Conservation (phyloP, 1,139 yeast species). For the Geotrichum candidum region DNA sequence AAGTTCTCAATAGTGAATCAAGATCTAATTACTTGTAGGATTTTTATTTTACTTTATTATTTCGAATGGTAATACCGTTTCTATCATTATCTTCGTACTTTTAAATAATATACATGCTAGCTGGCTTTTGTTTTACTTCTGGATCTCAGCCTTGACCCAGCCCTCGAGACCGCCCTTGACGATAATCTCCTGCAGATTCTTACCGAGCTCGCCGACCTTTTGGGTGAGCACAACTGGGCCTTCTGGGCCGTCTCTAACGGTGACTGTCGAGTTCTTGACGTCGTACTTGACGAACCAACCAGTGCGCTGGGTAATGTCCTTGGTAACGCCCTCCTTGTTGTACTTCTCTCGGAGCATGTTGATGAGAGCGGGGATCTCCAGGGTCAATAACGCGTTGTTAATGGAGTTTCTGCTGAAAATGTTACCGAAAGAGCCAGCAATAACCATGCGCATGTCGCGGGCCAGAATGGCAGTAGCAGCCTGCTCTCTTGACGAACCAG, state of each 20-base stretch:
- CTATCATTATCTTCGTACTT: not conserved
- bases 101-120: not conserved
- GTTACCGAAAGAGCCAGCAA: conserved; percentile 96
- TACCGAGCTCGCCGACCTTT: conserved; percentile 92
- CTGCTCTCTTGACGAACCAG: conserved; percentile 98
- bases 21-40: not conserved
- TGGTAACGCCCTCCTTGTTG: conserved; percentile 39
- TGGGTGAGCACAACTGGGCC: conserved; percentile 63
- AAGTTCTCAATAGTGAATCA: not conserved
- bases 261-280: conserved; percentile 74
- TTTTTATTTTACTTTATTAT: not conserved
- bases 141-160: conserved; percentile 67
- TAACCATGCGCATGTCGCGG: conserved; percentile 84
- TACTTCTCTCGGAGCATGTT: conserved; percentile 67
- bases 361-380: conserved; percentile 86
- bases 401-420: conserved; percentile 92
- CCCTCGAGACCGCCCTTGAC: conserved; percentile 97
- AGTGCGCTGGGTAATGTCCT: conserved; percentile 83
- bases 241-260: conserved; percentile 61
- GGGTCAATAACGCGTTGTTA: conserved; percentile 87
- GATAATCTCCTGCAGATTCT: conserved; percentile 91
- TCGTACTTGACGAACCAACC: conserved; percentile 94
- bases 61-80: not conserved
- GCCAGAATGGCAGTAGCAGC: conserved; percentile 97
- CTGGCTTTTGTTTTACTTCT: not conserved